Conservation (phyloP, 768 basidiomycete genomes). For the Punctularia strigosozonata region DNA sequence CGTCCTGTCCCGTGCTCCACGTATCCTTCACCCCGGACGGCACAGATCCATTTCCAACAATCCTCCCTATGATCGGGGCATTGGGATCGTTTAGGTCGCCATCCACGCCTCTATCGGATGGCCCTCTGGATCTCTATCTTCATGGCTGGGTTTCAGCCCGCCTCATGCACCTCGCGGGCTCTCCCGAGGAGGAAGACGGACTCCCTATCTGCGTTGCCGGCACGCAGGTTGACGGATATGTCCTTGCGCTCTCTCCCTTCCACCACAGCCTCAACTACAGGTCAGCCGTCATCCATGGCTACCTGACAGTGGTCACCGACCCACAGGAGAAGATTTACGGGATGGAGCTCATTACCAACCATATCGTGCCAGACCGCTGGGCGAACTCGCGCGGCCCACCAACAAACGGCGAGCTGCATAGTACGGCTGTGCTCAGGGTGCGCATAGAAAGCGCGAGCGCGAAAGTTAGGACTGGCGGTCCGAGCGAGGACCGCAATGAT, state of each 20-base stretch:
- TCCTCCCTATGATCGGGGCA: neutral
- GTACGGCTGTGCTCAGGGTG: constrained; percentile 3
- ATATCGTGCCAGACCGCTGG: constrained; percentile 5
- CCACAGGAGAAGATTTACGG: neutral
- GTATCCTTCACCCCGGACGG: neutral
- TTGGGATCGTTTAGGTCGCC: neutral
- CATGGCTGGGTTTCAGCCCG: neutral
- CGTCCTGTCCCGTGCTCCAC: neutral
- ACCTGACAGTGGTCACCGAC: constrained; percentile 2
- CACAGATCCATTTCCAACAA: neutral
- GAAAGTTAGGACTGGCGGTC: neutral
- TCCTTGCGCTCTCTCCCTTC: constrained; percentile 10
- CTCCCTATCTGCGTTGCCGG: neutral
- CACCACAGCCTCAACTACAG: constrained; percentile 9
- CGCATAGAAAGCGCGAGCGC: constrained; percentile 6
- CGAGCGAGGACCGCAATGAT: neutral
- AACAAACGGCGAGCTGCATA: constrained; percentile 1
- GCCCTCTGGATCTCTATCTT: neutral
- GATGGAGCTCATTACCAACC: neutral
- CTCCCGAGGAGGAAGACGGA: neutral
- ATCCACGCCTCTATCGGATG: neutral
- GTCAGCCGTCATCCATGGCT: constrained; percentile 11
- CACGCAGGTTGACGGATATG: constrained; percentile 7
- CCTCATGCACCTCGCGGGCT: neutral
- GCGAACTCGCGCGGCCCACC: constrained; percentile 1